A percentile compares a stretch with the other conserved stretches of the same genome.
Evolutionary conservation across 352 stramenopile genomes (phyloP).

Genomic region (Globisporangium nagaii): DNA sequence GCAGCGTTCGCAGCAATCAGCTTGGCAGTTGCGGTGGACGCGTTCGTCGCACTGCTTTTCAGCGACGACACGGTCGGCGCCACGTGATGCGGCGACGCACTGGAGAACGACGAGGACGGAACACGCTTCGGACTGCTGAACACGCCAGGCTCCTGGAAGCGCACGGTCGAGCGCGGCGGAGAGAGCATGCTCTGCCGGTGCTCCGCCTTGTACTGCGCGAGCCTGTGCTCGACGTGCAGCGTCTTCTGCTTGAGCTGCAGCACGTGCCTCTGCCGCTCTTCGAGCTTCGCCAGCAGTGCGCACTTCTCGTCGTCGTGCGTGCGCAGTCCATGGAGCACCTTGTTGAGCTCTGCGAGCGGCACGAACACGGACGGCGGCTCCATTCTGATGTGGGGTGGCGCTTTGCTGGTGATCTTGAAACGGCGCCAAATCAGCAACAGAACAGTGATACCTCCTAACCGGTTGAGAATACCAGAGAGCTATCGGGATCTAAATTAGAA

Average conservation of each 20-base stretch:
- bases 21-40: neutral
- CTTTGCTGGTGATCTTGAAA: too few species aligned
- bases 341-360: constrained; percentile 31
- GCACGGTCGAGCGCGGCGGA: neutral
- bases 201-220: constrained; percentile 38
- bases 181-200: constrained; percentile 33
- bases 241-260: constrained; percentile 31
- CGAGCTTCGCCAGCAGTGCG: constrained; percentile 24
- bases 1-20: neutral
- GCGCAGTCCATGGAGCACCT: constrained; percentile 28
- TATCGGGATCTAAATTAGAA: too few species aligned
- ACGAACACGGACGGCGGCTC: constrained; percentile 26
- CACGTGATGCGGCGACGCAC: constrained; percentile 3
- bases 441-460: too few species aligned
- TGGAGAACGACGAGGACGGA: constrained; percentile 8
- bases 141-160: neutral
- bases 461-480: too few species aligned
- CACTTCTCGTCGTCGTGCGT: constrained; percentile 33
- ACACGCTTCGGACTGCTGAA: neutral
- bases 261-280: constrained; percentile 30
- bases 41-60: neutral
- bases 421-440: too few species aligned
- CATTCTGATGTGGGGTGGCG: neutral
- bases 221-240: constrained; percentile 34
- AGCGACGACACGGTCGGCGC: neutral